A percentile compares a stretch with the other conserved stretches of the same genome.
These are phyloP conservation scores for Suillus placidus DNA, from an alignment of 768 basidiomycete genomes.

Conservation along the genomic window DNA sequence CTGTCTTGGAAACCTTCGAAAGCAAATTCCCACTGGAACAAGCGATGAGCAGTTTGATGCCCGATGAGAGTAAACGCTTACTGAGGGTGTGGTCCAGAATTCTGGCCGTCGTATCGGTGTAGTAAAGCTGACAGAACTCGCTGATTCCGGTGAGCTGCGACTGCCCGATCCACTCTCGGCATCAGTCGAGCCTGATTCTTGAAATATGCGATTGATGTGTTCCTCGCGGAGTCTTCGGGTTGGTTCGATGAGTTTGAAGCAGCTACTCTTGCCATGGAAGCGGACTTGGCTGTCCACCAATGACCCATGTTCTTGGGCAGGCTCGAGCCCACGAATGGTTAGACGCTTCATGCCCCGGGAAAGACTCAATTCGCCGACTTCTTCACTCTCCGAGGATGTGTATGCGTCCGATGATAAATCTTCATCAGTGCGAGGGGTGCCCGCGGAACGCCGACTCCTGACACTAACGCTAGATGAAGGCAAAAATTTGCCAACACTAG, in stretches of 20 bases:
- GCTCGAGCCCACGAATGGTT: conserved; percentile 40
- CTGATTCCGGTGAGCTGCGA: conserved; percentile 21
- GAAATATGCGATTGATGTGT: conserved; percentile 44
- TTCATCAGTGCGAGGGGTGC: conserved; percentile 29
- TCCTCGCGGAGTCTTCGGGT: conserved; percentile 56
- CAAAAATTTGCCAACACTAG: conserved; percentile 10
- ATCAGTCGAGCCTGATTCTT: conserved; percentile 7
- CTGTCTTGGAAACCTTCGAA: conserved; percentile 50
- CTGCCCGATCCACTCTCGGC: conserved; percentile 20
- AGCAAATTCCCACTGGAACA: conserved; percentile 56
- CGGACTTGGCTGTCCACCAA: conserved; percentile 45
- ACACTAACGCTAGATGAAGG: conserved; percentile 14
- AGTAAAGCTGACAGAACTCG: conserved; percentile 25
- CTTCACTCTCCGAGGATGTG: conserved; percentile 39
- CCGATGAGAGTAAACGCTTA: conserved; percentile 32
- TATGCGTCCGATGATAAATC: conserved; percentile 31
- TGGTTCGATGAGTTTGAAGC: conserved; percentile 54
- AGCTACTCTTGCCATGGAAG: conserved; percentile 67
- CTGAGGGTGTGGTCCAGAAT: conserved; percentile 63
- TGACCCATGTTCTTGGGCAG: conserved; percentile 36
- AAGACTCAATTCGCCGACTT: conserved; percentile 42
- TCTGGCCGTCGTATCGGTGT: conserved; percentile 41
- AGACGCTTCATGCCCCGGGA: conserved; percentile 41
- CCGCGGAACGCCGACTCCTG: conserved; percentile 19
- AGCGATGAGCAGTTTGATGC: conserved; percentile 4